phyloP scores from a whole-genome alignment of 1,284 basidiomycete genomes.

The Ustilago shanxiensis region DNA sequence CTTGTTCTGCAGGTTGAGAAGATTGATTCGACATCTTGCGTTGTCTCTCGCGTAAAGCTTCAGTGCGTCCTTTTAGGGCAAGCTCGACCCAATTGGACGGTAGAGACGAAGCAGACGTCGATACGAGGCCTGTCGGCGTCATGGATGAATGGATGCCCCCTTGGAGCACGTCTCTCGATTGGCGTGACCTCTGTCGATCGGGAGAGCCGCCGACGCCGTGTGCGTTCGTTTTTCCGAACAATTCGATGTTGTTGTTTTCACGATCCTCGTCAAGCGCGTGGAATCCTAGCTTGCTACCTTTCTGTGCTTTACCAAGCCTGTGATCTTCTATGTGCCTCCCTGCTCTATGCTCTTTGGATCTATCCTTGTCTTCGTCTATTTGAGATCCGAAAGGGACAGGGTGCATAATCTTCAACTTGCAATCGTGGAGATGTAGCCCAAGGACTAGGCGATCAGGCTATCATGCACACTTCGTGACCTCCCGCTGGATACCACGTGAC shows the following conservation, averaged over 20 bases:
- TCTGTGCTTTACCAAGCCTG: too few relatives aligned
- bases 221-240: not conserved
- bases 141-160: conserved; percentile 25
- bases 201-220: not conserved
- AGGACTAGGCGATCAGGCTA: not conserved
- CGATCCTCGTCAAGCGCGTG: not conserved
- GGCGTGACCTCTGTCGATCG: conserved; percentile 3
- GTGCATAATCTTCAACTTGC: conserved; percentile 5
- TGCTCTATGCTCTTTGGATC: not conserved
- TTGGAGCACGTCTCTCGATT: conserved; percentile 16
- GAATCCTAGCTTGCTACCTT: not conserved
- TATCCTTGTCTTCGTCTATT: conserved; percentile 12
- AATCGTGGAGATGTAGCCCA: not conserved
- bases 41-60: conserved; percentile 32
- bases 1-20: conserved; percentile 8
- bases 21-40: conserved; percentile 26
- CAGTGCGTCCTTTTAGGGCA: conserved; percentile 29
- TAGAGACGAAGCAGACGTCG: conserved; percentile 27
- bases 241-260: conserved; percentile 6
- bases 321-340: not conserved
- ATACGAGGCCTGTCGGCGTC: conserved; percentile 37
- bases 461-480: not conserved
- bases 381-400: conserved; percentile 5
- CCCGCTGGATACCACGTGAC: not conserved
- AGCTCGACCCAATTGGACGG: conserved; percentile 40